Conservation (phyloP, 164 flowering plant species). For the Akebia trifoliata region DNA sequence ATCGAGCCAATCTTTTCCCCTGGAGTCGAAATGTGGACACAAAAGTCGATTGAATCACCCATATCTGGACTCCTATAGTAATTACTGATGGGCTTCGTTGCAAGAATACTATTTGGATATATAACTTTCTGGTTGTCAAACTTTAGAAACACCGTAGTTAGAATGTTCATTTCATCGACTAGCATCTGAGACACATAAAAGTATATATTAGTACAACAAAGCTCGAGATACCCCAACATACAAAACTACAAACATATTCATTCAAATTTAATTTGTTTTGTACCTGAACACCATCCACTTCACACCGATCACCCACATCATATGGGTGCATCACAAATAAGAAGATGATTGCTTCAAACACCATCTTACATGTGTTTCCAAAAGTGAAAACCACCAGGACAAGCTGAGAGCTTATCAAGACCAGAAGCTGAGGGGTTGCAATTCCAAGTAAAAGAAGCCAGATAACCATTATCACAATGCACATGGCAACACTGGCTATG, state of each 20-base stretch:
- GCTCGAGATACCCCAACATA: neutral
- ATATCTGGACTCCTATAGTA: conserved; percentile 58
- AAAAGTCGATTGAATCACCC: conserved; percentile 53
- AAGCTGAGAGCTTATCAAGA: conserved; percentile 55
- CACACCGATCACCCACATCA: conserved; percentile 71
- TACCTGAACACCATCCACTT: conserved; percentile 59
- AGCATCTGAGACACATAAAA: conserved; percentile 38
- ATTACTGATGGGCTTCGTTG: conserved; percentile 50
- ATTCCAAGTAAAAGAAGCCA: conserved; percentile 54
- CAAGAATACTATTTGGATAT: conserved; percentile 53
- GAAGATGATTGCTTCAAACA: conserved; percentile 61
- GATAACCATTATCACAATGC: conserved; percentile 32
- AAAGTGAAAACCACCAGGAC: conserved; percentile 50
- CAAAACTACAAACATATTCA: neutral
- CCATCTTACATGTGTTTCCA: conserved; percentile 58
- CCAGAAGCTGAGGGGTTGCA: conserved; percentile 38
- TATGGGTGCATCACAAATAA: conserved; percentile 61
- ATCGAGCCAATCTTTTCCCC: conserved; percentile 41
- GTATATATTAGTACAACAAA: neutral
- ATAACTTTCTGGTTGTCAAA: conserved; percentile 50
- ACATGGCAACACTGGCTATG: conserved; percentile 38
- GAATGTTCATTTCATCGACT: conserved; percentile 71
- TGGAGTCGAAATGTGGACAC: conserved; percentile 54
- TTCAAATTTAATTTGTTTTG: neutral
- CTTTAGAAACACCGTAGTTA: conserved; percentile 59